Percentiles rank a stretch among this genome's conserved stretches.
Evolutionary conservation across 352 stramenopile species (phyloP).

Genomic region (Globisporangium yorkense): DNA sequence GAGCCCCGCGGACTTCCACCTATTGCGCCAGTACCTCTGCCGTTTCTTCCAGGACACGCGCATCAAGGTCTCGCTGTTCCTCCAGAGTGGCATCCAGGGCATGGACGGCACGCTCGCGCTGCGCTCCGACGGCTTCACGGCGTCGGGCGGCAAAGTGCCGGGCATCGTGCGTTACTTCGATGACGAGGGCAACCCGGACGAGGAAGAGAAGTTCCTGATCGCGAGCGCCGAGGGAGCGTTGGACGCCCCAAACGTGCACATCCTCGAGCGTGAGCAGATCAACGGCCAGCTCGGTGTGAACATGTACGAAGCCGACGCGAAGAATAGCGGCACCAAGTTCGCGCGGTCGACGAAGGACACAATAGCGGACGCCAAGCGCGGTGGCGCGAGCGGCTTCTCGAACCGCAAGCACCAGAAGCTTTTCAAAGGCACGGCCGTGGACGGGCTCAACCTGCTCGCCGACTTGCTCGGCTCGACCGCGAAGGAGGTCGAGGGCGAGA

Average conservation of each 20-base stretch:
- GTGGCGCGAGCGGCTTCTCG: slow-evolving; percentile 25
- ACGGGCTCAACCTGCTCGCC: slow-evolving; percentile 84
- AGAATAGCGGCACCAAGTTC: slow-evolving; percentile 20
- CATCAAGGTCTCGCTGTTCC: slow-evolving; percentile 90
- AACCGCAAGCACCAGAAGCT: slow-evolving; percentile 42
- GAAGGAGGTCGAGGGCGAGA: slow-evolving; percentile 42
- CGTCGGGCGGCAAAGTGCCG: slow-evolving; percentile 56
- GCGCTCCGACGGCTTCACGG: slow-evolving; percentile 68
- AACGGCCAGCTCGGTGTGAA: slow-evolving; percentile 66
- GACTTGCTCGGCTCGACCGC: slow-evolving; percentile 65
- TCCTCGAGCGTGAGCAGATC: slow-evolving; percentile 57
- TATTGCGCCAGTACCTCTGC: slow-evolving; percentile 82
- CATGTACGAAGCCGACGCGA: slow-evolving; percentile 81
- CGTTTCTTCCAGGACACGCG: slow-evolving; percentile 89
- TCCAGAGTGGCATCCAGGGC: slow-evolving; percentile 84
- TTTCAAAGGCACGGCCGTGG: slow-evolving; percentile 70
- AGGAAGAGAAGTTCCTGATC: slow-evolving; percentile 67
- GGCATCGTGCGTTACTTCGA: slow-evolving; percentile 70
- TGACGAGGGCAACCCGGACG: slow-evolving; percentile 44
- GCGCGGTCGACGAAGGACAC: slow-evolving; percentile 45
- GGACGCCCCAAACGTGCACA: slow-evolving; percentile 36
- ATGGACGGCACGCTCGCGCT: slow-evolving; percentile 80
- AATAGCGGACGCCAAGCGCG: slow-evolving; percentile 52
- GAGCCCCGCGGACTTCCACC: slow-evolving; percentile 61
- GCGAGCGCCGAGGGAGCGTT: slow-evolving; percentile 42